Base-by-base conservation (phyloP, 108 stramenopile species). In the Nitzschia inconspicua region DNA sequence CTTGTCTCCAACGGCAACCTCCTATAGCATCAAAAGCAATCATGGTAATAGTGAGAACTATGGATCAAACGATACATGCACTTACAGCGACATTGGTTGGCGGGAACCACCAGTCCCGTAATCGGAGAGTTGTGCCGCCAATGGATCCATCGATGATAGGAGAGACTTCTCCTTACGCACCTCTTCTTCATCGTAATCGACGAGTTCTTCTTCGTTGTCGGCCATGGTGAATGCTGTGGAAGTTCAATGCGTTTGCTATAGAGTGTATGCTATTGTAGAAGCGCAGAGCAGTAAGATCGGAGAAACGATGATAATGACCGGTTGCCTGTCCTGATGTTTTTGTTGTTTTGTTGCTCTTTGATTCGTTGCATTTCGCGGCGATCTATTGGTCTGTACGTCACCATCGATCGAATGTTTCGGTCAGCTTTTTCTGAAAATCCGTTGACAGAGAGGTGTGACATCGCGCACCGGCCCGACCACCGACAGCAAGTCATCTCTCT, bases 131-230 rank as follows among this genome's bases (percentile, higher is more conserved):
- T n/a, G 4, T 3, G 14, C 18, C 16, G 28, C 20, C 18, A 14
- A 26, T 25, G 46, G 54, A 19, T 13, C 6, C 10, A 16, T 65
- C 48, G 19, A 19, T 19, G 32, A 3, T n/a, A 19, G 35, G 43
- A 2, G 18, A 27, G 22, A 2, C 2, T 3, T n/a, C 32, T 3
- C 25, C 25, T 19, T 1, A 72, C 74, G 56, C 44, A 81, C 84
- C 76, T 91, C 86, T 68, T 86, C 90, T 69, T 91, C 90, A 74
- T 91, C 90, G 74, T 91, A 91, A 59, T 91, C 90, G 64, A 91
- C 90, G 52, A 91, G 83, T 57, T 91, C 90, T 37, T 90, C 89
- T 66, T 89, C 88, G 65, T 85, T 85, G 31, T 54, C 29, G 57
- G 85, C 89, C 89, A 90, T 90, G 66, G 46, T 76, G 40, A 51